phyloP scores from a whole-genome alignment of 768 basidiomycete species.

The Termitomyces sp. region DNA sequence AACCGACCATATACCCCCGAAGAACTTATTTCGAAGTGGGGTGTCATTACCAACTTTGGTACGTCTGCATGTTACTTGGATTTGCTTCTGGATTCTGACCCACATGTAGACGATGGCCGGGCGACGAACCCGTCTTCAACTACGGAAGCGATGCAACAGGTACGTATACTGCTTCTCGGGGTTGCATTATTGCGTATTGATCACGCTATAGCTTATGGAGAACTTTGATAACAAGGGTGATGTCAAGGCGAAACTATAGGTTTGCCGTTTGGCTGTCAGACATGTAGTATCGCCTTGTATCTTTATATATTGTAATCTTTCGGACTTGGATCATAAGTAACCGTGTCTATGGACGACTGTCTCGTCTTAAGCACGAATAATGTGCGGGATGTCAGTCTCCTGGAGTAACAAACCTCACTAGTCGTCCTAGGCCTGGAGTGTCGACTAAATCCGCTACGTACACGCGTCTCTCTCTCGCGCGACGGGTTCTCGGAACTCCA shows the following conservation, averaged over 20 bases:
- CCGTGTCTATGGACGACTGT: neutral
- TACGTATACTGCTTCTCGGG: conserved; percentile 23
- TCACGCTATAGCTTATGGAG: conserved; percentile 32
- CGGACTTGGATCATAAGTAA: neutral
- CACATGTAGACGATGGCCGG: conserved; percentile 61
- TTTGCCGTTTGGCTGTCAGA: neutral
- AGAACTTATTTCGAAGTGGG: conserved; percentile 76
- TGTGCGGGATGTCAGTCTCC: too few relatives aligned
- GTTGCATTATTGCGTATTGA: neutral
- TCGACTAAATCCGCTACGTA: too few relatives aligned
- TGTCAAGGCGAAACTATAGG: conserved; percentile 31
- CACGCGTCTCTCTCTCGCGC: too few relatives aligned
- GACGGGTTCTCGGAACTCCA: too few relatives aligned
- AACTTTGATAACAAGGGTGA: conserved; percentile 48
- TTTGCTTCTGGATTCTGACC: neutral
- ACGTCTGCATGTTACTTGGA: conserved; percentile 18
- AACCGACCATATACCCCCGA: conserved; percentile 75
- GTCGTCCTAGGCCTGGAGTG: too few relatives aligned
- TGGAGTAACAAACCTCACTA: too few relatives aligned
- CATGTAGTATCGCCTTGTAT: neutral
- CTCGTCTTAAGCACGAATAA: too few relatives aligned
- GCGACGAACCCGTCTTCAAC: conserved; percentile 76
- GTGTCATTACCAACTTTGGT: conserved; percentile 81
- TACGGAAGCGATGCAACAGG: conserved; percentile 74
- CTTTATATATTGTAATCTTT: neutral